Evolutionary conservation across 2,329 filamentous ascomycete genomes (phyloP), one percentile per base, ranked within the genome.

Genomic region (Phyllosticta paracitricarpa): DNA sequence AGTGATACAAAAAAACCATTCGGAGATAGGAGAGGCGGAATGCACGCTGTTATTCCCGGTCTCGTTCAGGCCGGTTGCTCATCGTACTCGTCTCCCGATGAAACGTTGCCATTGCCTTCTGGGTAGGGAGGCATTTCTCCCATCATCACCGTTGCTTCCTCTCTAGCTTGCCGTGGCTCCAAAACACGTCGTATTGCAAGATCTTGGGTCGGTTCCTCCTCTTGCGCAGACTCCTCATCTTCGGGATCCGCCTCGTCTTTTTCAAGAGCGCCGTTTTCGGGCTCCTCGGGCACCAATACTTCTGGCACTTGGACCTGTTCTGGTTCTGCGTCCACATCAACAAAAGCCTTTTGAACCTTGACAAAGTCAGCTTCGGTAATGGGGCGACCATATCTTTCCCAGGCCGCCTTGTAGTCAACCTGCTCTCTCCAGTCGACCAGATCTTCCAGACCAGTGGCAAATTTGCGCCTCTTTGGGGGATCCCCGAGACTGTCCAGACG

Each of bases 341-440:
- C 19, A 12, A 54, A 10, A n/a, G 52, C 12, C 8, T 22, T 8
- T 25, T 54, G 22, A 25, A 19, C 19, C 14, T 25, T 4, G 6
- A 8, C 52, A 28, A 54, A 25, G 19, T n/a, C 25, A n/a, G 52
- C 19, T 10, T 24, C 52, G 10, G 51, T 17, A 1, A 71, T 63
- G 19, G 67, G 66, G 3, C 53, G 64, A 0, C 57, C 56, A 51
- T 65, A 62, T n/a, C 66, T 66, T 65, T 84, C 81, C 82, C 82
- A 84, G 33, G 78, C 74, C 19, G 76, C 73, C 54, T 72, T 75
- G 58, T 79, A 82, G 1, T 79, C 67, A 0, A 75, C 71, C 57
- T 70, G 72, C 26, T 73, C 72, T 57, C 79, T 75, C 82, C 82
- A 84, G 57, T 78, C 71, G n/a, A 72, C 66, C 9, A 75, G 60